These are phyloP conservation scores for Lepiota subincarnata DNA, from an alignment of 768 basidiomycete genomes.

Conservation along the genomic window DNA sequence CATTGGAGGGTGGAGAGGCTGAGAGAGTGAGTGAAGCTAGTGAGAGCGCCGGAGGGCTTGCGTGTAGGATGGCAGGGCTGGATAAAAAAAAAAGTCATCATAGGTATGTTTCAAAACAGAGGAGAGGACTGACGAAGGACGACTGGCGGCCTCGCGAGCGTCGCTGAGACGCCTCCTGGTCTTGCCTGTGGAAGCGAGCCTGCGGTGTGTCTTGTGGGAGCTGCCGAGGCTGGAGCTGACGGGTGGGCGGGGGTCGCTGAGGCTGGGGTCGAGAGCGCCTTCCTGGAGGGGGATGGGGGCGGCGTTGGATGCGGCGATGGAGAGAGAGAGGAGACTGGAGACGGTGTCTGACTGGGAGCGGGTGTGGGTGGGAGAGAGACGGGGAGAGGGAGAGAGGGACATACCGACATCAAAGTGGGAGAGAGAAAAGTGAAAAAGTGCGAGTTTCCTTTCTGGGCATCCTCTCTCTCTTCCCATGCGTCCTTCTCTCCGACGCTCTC, in stretches of 20 bases:
- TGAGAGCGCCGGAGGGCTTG: slow-evolving; percentile 35
- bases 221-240: slow-evolving; percentile 20
- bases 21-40: slow-evolving; percentile 42
- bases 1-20: slow-evolving; percentile 31
- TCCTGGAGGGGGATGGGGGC: slow-evolving; percentile 37
- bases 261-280: slow-evolving; percentile 6
- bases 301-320: slow-evolving; percentile 53
- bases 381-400: too few species aligned
- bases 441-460: neutral
- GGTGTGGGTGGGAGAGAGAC: neutral
- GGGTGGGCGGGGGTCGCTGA: slow-evolving; percentile 1
- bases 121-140: slow-evolving; percentile 66
- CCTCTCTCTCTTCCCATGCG: neutral
- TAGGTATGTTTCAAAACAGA: too few species aligned
- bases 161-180: slow-evolving; percentile 71
- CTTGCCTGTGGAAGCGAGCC: slow-evolving; percentile 68
- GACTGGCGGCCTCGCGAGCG: slow-evolving; percentile 70
- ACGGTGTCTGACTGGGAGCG: slow-evolving; percentile 34
- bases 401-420: neutral
- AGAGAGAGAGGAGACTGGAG: slow-evolving; percentile 66
- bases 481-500: neutral
- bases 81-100: slow-evolving; percentile 7
- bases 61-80: slow-evolving; percentile 30
- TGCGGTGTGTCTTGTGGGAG: slow-evolving; percentile 53
- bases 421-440: neutral